phyloP scores from a whole-genome alignment of 1,284 basidiomycete species.

The Austropuccinia psidii region DNA sequence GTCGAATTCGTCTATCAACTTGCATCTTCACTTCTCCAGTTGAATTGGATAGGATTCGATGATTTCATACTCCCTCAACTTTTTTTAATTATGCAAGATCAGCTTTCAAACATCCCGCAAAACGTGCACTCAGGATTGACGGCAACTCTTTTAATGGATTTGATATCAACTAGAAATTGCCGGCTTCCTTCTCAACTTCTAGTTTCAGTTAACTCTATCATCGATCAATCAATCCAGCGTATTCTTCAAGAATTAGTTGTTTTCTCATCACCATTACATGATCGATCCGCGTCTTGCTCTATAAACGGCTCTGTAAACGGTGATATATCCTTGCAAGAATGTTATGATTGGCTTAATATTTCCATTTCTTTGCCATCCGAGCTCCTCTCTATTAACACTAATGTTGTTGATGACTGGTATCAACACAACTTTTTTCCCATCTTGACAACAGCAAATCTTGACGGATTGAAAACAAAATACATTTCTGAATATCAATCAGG shows the following conservation, averaged over 20 bases:
- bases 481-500: conserved; percentile 22
- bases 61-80: conserved; percentile 25
- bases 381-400: background rate
- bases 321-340: conserved; percentile 21
- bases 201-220: background rate
- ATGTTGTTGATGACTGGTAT: background rate
- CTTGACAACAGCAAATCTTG: too few relatives aligned
- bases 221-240: background rate
- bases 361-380: background rate
- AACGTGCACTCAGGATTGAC: background rate
- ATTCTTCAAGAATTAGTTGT: conserved; percentile 2
- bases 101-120: background rate
- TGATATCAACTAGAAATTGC: conserved; percentile 2
- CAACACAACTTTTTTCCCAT: background rate
- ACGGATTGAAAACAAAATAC: conserved; percentile 12
- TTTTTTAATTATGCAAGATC: background rate
- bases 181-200: background rate
- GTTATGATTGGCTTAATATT: conserved; percentile 26
- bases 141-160: conserved; percentile 22
- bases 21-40: conserved; percentile 14
- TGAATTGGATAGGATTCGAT: conserved; percentile 27
- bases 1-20: conserved; percentile 3
- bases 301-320: background rate
- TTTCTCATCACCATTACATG: background rate
- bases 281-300: background rate